phyloP scores from a whole-genome alignment of 1,139 yeast genomes.

The Pichia sp. region DNA sequence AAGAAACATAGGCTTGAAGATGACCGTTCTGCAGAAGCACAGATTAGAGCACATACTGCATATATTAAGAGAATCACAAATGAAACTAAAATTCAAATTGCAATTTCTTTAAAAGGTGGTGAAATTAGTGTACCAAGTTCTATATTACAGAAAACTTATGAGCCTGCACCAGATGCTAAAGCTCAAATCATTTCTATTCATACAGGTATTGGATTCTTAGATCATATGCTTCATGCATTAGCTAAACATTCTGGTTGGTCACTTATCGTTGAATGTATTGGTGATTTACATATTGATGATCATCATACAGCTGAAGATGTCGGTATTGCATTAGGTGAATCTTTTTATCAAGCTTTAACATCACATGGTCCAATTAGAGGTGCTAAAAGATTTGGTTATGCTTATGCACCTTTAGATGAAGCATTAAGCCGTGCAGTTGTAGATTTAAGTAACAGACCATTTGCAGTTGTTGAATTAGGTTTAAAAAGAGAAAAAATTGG shows the following conservation, averaged over 20 bases:
- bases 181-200: constrained; percentile 73
- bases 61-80: constrained; percentile 69
- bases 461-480: constrained; percentile 82
- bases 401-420: constrained; percentile 94
- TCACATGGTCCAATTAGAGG: constrained; percentile 71
- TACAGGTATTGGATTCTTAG: constrained; percentile 91
- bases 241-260: constrained; percentile 99
- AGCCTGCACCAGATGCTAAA: constrained; percentile 10
- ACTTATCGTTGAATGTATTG: constrained; percentile 76
- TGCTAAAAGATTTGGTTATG: constrained; percentile 87
- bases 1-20: constrained; percentile 17
- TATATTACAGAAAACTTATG: constrained; percentile 32
- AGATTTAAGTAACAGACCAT: constrained; percentile 88
- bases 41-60: constrained; percentile 36
- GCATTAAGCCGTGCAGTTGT: constrained; percentile 92
- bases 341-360: constrained; percentile 73
- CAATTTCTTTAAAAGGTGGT: constrained; percentile 83
- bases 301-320: constrained; percentile 97
- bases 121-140: constrained; percentile 52
- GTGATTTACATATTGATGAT: constrained; percentile 93
- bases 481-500: constrained; percentile 90
- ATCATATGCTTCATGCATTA: constrained; percentile 94
- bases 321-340: constrained; percentile 83
- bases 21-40: constrained; percentile 10
- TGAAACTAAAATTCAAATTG: constrained; percentile 89